A percentile compares a stretch with the other conserved stretches of the same genome.
Conservation (phyloP, 2,329 filamentous ascomycete species). For the Epichloe glyceriae region DNA sequence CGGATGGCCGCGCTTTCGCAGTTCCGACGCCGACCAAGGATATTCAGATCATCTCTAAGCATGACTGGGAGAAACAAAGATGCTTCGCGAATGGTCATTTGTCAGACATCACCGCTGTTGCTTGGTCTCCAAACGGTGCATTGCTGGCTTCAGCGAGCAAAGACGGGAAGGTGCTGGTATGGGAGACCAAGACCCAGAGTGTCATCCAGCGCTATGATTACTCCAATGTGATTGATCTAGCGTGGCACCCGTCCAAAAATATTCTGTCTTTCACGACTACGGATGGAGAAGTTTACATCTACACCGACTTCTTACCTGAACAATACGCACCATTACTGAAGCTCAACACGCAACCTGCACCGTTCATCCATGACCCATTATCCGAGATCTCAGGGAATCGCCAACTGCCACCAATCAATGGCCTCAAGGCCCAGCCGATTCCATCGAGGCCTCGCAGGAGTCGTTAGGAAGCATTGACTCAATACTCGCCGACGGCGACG, state of each 20-base stretch:
- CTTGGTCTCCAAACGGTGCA: slow-evolving; percentile 92
- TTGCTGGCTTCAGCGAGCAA: slow-evolving; percentile 61
- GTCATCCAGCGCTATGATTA: slow-evolving; percentile 69
- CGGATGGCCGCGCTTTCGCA: slow-evolving; percentile 83
- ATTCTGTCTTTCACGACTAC: slow-evolving; percentile 83
- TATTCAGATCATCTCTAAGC: slow-evolving; percentile 75
- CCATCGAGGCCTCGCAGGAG: slow-evolving; percentile 43
- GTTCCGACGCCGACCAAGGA: slow-evolving; percentile 71
- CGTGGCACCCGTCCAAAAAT: slow-evolving; percentile 86
- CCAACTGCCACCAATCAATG: slow-evolving; percentile 38
- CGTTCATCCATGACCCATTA: slow-evolving; percentile 72
- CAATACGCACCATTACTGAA: slow-evolving; percentile 45
- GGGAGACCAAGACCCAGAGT: slow-evolving; percentile 82
- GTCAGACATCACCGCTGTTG: slow-evolving; percentile 71
- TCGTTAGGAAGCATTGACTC: slow-evolving; percentile 70
- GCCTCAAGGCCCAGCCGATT: slow-evolving; percentile 33
- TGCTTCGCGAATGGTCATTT: slow-evolving; percentile 68
- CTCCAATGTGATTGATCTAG: slow-evolving; percentile 69
- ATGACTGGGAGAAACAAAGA: slow-evolving; percentile 80
- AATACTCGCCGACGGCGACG: slow-evolving; percentile 50
- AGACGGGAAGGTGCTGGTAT: slow-evolving; percentile 61
- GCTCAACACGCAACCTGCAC: slow-evolving; percentile 56
- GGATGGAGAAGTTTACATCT: slow-evolving; percentile 87
- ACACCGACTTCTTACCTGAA: slow-evolving; percentile 53
- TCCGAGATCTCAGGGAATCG: slow-evolving; percentile 56